phyloP scores from a whole-genome alignment of 108 stramenopile species.

The Schizochytrium sp. region DNA sequence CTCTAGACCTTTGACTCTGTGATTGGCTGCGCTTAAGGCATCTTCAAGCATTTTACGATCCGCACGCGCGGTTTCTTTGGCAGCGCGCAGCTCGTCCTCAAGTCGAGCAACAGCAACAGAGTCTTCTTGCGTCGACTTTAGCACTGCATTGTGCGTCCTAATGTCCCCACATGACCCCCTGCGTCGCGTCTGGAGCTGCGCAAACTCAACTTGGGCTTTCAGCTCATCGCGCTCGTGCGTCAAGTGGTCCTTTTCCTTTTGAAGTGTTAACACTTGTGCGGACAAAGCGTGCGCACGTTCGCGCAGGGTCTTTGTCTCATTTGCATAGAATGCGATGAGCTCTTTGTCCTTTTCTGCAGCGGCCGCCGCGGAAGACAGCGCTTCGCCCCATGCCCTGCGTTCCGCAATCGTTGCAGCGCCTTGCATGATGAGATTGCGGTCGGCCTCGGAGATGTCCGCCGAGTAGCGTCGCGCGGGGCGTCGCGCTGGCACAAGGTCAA shows the following conservation, averaged over 20 bases:
- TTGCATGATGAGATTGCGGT: too few species aligned
- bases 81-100: neutral
- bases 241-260: neutral
- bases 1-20: neutral
- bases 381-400: neutral
- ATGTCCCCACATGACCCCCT: neutral
- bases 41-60: neutral
- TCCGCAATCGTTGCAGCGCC: neutral
- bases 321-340: neutral
- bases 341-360: neutral
- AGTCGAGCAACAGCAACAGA: neutral
- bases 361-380: neutral
- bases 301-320: neutral
- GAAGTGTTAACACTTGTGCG: neutral
- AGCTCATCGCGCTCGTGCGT: neutral
- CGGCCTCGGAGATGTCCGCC: too few species aligned
- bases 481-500: too few species aligned
- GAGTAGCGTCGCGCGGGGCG: too few species aligned
- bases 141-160: neutral
- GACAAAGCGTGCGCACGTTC: neutral
- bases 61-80: neutral
- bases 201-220: neutral
- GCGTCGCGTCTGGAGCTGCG: neutral
- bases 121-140: neutral
- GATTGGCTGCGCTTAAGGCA: neutral